Conservation (phyloP, 2,329 filamentous ascomycete species). For the Aspergillus terreus region DNA sequence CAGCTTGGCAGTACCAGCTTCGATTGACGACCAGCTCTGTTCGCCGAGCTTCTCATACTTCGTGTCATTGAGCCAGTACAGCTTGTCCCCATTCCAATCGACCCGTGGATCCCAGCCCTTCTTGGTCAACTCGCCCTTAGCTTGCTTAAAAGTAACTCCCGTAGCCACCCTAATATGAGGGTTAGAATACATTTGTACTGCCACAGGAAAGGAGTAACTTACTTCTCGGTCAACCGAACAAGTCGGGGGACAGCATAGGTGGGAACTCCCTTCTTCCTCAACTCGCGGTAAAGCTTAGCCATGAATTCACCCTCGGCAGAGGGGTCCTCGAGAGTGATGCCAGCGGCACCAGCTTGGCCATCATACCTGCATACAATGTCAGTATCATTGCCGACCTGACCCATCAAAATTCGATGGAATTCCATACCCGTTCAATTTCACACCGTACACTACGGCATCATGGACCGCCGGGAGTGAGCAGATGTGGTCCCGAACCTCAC, state of each 20-base stretch:
- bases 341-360: conserved; percentile 47
- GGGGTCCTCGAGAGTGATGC: conserved; percentile 40
- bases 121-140: conserved; percentile 43
- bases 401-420: not conserved
- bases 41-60: conserved; percentile 38
- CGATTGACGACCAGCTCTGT: conserved; percentile 39
- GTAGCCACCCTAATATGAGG: conserved; percentile 35
- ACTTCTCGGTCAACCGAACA: conserved; percentile 46
- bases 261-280: conserved; percentile 45
- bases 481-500: conserved; percentile 45
- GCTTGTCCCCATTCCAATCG: conserved; percentile 31
- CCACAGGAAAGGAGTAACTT: conserved; percentile 17
- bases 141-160: conserved; percentile 50
- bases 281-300: conserved; percentile 30
- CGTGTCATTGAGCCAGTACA: conserved; percentile 45
- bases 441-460: conserved; percentile 45
- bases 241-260: conserved; percentile 46
- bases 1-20: conserved; percentile 42
- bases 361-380: conserved; percentile 37
- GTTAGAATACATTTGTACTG: conserved; percentile 1
- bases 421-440: conserved; percentile 38
- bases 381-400: not conserved
- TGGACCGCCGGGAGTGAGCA: conserved; percentile 38
- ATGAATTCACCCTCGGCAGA: conserved; percentile 36
- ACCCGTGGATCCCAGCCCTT: conserved; percentile 38